Evolutionary conservation across 345 rosid species (phyloP).

Genomic region (Brassica carinata): DNA sequence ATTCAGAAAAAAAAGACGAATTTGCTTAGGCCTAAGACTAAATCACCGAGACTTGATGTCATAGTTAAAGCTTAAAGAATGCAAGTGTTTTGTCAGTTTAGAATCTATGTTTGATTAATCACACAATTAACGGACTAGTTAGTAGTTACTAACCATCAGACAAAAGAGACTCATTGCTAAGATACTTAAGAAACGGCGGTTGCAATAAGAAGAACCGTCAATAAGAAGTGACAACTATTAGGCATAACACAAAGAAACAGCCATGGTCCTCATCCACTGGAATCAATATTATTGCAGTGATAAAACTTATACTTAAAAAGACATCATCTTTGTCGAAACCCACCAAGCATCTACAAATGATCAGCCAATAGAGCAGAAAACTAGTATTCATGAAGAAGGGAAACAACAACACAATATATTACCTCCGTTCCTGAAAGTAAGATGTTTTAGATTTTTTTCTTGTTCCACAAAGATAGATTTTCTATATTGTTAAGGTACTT

Average conservation of each 20-base stretch:
- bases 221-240: background rate
- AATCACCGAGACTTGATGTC: background rate
- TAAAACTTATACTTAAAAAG: conserved; percentile 1
- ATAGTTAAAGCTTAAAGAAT: background rate
- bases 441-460: no score
- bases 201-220: background rate
- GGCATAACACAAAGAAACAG: background rate
- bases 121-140: background rate
- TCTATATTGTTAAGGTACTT: no score
- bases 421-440: no score
- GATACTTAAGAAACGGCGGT: background rate
- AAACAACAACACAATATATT: background rate
- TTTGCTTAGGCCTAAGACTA: background rate
- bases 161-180: background rate
- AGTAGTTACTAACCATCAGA: background rate
- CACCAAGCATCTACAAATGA: background rate
- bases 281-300: background rate
- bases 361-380: background rate
- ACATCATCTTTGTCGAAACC: background rate
- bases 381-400: background rate
- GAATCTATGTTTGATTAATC: background rate
- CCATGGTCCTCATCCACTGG: background rate
- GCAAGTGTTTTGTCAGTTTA: background rate
- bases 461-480: no score
- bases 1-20: background rate